phyloP scores from a whole-genome alignment of 1,284 basidiomycete genomes.

The Ustilago bromivora region DNA sequence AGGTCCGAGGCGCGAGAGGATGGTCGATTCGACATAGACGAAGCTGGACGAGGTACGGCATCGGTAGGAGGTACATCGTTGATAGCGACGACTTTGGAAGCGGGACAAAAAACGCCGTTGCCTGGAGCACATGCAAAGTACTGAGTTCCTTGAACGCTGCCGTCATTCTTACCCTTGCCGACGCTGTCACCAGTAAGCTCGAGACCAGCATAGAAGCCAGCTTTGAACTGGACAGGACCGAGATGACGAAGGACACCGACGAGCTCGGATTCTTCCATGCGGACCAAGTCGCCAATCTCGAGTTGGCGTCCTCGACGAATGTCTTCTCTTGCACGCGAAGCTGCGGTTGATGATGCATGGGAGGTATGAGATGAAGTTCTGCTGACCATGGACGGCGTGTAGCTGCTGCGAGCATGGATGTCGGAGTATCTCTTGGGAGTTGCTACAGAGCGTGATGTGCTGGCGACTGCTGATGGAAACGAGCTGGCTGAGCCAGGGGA shows the following conservation, averaged over 20 bases:
- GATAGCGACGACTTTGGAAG: slow-evolving; percentile 76
- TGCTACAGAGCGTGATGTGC: slow-evolving; percentile 20
- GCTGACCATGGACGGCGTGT: slow-evolving; percentile 17
- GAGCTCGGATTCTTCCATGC: slow-evolving; percentile 55
- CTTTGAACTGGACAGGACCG: slow-evolving; percentile 59
- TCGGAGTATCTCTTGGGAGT: slow-evolving; percentile 49
- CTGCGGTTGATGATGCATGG: slow-evolving; percentile 40
- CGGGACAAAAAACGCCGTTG: slow-evolving; percentile 90
- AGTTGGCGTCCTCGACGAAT: slow-evolving; percentile 44
- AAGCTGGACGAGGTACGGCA: slow-evolving; percentile 64
- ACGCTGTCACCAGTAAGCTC: slow-evolving; percentile 63
- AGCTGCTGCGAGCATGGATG: slow-evolving; percentile 24
- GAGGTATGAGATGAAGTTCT: slow-evolving; percentile 43
- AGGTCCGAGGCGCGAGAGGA: slow-evolving; percentile 48
- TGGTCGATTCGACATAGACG: slow-evolving; percentile 59
- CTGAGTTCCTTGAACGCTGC: slow-evolving; percentile 82
- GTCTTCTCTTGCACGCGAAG: slow-evolving; percentile 36
- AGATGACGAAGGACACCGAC: slow-evolving; percentile 65
- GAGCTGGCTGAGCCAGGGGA: slow-evolving; percentile 29
- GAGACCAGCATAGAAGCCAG: slow-evolving; percentile 64
- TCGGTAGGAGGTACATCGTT: slow-evolving; percentile 52
- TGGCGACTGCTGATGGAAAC: slow-evolving; percentile 9
- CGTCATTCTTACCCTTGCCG: slow-evolving; percentile 97
- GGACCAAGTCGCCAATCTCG: slow-evolving; percentile 63
- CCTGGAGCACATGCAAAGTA: slow-evolving; percentile 88